phyloP scores from a whole-genome alignment of 1,139 yeast genomes.

The Geotrichum phurueaensis region DNA sequence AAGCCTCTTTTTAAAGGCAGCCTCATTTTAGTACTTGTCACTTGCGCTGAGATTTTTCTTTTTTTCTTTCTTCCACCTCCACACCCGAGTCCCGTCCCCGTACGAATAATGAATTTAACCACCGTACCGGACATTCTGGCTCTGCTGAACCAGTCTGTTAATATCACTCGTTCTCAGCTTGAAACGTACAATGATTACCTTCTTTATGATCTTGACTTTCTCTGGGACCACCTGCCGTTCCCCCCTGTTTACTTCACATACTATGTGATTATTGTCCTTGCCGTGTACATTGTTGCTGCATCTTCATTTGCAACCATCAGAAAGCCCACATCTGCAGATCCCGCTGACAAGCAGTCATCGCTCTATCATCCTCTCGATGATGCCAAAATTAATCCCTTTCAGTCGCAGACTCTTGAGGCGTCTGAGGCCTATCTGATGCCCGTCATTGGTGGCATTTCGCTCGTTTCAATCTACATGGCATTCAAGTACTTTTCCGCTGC shows the following conservation, averaged over 20 bases:
- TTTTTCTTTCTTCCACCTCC: neutral
- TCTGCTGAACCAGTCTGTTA: neutral
- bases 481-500: slow-evolving; percentile 34
- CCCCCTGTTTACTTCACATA: slow-evolving; percentile 25
- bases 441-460: slow-evolving; percentile 36
- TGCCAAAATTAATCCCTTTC: slow-evolving; percentile 1
- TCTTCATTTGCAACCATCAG: slow-evolving; percentile 43
- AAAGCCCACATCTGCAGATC: slow-evolving; percentile 43
- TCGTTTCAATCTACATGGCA: slow-evolving; percentile 39
- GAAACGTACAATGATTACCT: neutral
- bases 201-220: slow-evolving; percentile 12
- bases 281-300: slow-evolving; percentile 35
- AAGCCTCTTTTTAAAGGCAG: neutral
- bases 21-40: neutral
- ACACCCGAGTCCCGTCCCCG: neutral
- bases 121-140: neutral
- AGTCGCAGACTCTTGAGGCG: slow-evolving; percentile 22
- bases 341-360: slow-evolving; percentile 39
- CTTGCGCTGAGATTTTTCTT: neutral
- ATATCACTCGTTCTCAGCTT: neutral
- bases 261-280: slow-evolving; percentile 25
- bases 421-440: slow-evolving; percentile 41
- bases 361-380: slow-evolving; percentile 45
- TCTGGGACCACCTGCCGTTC: slow-evolving; percentile 16
- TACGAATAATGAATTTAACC: neutral